Conservation (phyloP, 2,329 filamentous ascomycete species). For the Cladosporium sp. region DNA sequence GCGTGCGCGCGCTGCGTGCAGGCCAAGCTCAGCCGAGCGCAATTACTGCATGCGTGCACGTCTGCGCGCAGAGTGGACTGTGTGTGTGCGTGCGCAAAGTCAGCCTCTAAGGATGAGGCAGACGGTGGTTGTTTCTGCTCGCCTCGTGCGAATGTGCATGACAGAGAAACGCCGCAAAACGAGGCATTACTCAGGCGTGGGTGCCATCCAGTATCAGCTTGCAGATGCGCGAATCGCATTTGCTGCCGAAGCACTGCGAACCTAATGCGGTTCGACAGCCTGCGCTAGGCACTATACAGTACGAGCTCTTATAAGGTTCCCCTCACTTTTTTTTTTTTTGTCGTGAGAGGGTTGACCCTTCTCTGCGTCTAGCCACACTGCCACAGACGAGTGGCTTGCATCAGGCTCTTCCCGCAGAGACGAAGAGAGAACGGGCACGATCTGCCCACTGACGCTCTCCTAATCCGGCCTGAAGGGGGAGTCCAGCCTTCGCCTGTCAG, state of each 20-base stretch:
- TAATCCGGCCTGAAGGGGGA: background rate
- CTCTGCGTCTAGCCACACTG: background rate
- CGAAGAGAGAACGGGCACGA: too few species aligned
- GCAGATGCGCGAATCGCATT: too few species aligned
- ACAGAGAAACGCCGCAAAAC: too few species aligned
- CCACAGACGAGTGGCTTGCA: background rate
- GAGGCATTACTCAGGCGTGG: background rate
- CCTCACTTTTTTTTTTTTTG: background rate
- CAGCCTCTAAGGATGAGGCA: background rate
- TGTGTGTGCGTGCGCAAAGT: constrained; percentile 3
- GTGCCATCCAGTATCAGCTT: background rate
- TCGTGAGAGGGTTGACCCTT: background rate
- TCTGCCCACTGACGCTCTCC: background rate
- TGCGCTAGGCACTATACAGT: too few species aligned
- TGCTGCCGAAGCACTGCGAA: too few species aligned
- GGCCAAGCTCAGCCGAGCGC: background rate
- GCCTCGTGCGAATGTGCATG: background rate
- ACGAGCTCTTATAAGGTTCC: too few species aligned
- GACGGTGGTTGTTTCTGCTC: too few species aligned
- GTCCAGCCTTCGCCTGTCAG: background rate
- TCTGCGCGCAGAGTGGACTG: background rate
- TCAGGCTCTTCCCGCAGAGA: background rate
- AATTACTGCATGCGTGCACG: constrained; percentile 2
- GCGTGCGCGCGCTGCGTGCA: too few species aligned
- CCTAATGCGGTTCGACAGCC: too few species aligned